Base-by-base conservation (phyloP, 371 early-diverging fungal genomes). In the Gilbertella persicaria region DNA sequence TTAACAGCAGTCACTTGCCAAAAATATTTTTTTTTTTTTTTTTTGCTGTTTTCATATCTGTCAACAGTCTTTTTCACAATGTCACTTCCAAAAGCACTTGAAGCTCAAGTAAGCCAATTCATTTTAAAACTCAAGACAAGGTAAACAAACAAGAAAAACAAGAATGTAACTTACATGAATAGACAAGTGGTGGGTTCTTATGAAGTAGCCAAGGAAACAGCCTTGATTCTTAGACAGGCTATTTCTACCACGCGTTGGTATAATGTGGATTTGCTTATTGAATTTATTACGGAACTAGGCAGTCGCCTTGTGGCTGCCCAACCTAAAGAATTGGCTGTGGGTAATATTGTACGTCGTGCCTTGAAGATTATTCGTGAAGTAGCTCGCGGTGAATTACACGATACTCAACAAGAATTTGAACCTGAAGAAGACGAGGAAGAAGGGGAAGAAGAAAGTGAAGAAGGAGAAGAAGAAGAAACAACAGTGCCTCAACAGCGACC, bases 241-340 rank as follows among this genome's bases (percentile, higher is more conserved):
- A 83, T 96, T 20, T 85, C 90, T 3, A 76, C 75, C 50, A 84
- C 82, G 29, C 80, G 86, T 35, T 94, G 94, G 91, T 78, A 73
- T 20, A 82, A 85, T 54, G 84, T 77, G 12, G 67, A 80, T 26
- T 64, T 66, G 2, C 73, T 96, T 10, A 51, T 88, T 23, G 71
- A 75, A 16, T 58, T 83, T 4, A 78, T 97, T 9, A 82, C 81
- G 48, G 76, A 83, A 9, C 80, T 90, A 8, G 93, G 93, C 29
- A 61, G 68, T 17, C 73, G 79, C 53, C 72, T 95, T 17, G 64
- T 85, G 16, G 64, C 69, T n/a, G 95, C 96, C 1, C 95, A 93
- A 67, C 95, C 95, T 0, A 89, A 82, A 80, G 96, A 96, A 64
- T 78, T 95, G 19, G 90, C 92, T 4, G 88, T 93, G 4, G 90